Conservation (phyloP, 805 yeast genomes). For the Cyberlindnera veronae region DNA sequence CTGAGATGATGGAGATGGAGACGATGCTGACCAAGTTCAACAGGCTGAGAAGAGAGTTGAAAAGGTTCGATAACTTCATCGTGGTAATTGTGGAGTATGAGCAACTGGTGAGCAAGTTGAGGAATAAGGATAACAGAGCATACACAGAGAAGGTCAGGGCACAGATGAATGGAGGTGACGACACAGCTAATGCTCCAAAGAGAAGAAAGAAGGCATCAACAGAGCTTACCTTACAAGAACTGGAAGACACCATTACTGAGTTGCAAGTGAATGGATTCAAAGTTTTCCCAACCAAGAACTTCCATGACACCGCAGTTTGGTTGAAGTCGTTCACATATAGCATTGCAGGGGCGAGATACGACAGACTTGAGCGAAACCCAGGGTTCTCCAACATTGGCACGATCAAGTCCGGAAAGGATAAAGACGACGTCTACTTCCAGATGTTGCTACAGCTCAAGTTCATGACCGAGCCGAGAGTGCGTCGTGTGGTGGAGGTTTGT, state of each 20-base stretch:
- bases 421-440: constrained; percentile 43
- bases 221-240: constrained; percentile 25
- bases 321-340: constrained; percentile 55
- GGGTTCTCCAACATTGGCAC: constrained; percentile 53
- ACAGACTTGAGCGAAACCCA: constrained; percentile 50
- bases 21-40: constrained; percentile 25
- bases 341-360: constrained; percentile 49
- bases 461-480: constrained; percentile 51
- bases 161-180: constrained; percentile 4
- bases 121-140: constrained; percentile 41
- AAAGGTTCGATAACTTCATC: constrained; percentile 32
- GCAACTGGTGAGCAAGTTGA: constrained; percentile 41
- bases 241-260: constrained; percentile 39
- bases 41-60: constrained; percentile 21
- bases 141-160: constrained; percentile 38
- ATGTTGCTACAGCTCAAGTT: constrained; percentile 54
- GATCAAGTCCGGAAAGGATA: constrained; percentile 51
- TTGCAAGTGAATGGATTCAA: constrained; percentile 48
- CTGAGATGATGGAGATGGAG: constrained; percentile 31
- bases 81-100: constrained; percentile 49
- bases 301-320: constrained; percentile 48
- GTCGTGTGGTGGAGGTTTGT: constrained; percentile 40
- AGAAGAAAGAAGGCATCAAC: constrained; percentile 6
- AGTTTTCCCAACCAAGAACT: constrained; percentile 46
- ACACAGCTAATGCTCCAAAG: background rate